A percentile compares a stretch with the other conserved stretches of the same genome.
phyloP scores from a whole-genome alignment of 148 eudicot genomes.

The Rhododendron griersonianum region DNA sequence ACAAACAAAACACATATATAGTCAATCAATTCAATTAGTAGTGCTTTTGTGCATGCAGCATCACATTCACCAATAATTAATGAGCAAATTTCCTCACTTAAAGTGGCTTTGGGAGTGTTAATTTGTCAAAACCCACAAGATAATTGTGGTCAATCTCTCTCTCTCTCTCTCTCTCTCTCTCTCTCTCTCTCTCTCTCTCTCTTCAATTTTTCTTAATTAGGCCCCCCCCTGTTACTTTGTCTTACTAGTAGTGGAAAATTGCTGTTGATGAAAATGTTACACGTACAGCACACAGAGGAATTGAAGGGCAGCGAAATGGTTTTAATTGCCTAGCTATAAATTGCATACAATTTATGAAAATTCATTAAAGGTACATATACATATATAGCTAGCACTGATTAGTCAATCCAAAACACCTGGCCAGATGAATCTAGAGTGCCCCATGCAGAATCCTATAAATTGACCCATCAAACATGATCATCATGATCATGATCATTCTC shows the following conservation, averaged over 20 bases:
- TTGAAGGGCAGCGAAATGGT: background rate
- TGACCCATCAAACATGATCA: background rate
- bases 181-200: background rate
- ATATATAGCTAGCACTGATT: background rate
- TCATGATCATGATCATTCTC: background rate
- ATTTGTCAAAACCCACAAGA: background rate
- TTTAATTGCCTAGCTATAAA: background rate
- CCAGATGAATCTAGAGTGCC: background rate
- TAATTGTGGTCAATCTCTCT: background rate
- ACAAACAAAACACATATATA: background rate
- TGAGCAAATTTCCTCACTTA: background rate
- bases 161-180: background rate
- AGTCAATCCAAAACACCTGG: background rate
- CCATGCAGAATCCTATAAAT: background rate
- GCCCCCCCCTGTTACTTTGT: background rate
- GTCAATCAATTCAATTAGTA: background rate
- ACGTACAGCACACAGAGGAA: background rate
- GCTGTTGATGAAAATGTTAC: background rate
- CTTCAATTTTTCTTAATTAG: background rate
- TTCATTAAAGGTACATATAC: background rate
- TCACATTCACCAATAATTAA: background rate
- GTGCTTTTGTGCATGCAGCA: background rate
- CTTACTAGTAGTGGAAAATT: background rate
- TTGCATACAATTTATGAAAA: background rate
- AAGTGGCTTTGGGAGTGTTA: background rate